Evolutionary conservation across 1,284 basidiomycete species (phyloP).

Genomic region (Termitomyces sp.): DNA sequence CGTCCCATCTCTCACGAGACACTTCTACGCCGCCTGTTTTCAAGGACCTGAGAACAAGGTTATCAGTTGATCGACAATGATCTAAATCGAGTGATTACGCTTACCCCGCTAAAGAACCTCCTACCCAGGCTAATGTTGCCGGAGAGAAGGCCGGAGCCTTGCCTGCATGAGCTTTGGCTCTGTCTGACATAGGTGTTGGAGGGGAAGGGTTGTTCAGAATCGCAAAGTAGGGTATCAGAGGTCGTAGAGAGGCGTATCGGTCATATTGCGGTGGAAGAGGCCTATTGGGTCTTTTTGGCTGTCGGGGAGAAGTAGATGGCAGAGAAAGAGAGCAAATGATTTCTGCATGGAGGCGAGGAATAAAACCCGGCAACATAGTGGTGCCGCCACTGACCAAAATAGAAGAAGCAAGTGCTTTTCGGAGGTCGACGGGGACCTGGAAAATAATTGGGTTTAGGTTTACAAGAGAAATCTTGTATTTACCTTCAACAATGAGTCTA

Average conservation of each 20-base stretch:
- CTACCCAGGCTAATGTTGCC: constrained; percentile 83
- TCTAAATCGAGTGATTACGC: constrained; percentile 22
- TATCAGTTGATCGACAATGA: constrained; percentile 7
- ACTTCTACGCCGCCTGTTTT: constrained; percentile 84
- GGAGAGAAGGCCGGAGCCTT: constrained; percentile 84
- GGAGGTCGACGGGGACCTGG: constrained; percentile 85
- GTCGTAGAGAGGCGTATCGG: constrained; percentile 67
- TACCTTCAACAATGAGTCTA: constrained; percentile 78
- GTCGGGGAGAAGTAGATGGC: constrained; percentile 26
- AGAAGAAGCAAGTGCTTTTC: constrained; percentile 73
- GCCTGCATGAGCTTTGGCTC: constrained; percentile 58
- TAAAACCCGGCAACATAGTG: constrained; percentile 88
- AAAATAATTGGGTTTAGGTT: constrained; percentile 1
- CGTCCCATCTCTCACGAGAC: constrained; percentile 79
- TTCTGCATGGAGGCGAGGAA: constrained; percentile 77
- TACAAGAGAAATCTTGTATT: neutral
- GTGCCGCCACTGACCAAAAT: constrained; percentile 88
- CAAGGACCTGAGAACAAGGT: constrained; percentile 39
- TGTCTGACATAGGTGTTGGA: constrained; percentile 35
- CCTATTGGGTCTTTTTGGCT: constrained; percentile 34
- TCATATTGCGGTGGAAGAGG: constrained; percentile 51
- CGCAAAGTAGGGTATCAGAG: constrained; percentile 65
- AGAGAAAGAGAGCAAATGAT: constrained; percentile 59
- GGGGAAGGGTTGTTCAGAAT: constrained; percentile 81
- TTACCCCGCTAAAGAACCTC: constrained; percentile 86